Base-by-base conservation (phyloP, 495 filamentous ascomycete species). In the Lophiotrema nucula region DNA sequence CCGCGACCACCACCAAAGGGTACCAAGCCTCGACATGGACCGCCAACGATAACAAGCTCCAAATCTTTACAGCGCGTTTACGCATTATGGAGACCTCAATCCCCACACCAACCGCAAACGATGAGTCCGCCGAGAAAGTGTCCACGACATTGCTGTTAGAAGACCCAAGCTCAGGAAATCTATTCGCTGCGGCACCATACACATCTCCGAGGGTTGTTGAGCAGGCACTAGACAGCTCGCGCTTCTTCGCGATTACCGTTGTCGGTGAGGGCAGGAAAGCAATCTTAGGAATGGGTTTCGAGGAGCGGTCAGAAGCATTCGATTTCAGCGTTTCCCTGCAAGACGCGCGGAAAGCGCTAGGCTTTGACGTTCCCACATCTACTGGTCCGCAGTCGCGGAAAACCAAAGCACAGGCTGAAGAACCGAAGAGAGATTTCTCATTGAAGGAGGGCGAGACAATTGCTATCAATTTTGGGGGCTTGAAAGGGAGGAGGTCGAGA, bases 381-480 rank as follows among this genome's bases (percentile, higher is more conserved):
- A 67, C 23, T 46, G 53, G 69, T 53, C 45, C 64, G 59, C 65
- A 69, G 63, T 47, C 23, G 21, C 37, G 33, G 65, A 50, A 56
- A 63, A 61, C 26, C 13, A 4, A 33, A 55, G 66, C 50, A 49
- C 57, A 59, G 45, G 57, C 22, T 25, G 59, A 72, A 43, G 77
- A 77, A 57, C 75, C 74, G 58, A 88, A 85, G 72, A 79, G 77
- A 51, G 89, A 92, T 67, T 88, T 86, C 59, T 87, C 84, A 53
- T 65, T 93, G 43, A 92, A 92, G 72, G 87, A 89, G 55, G 89
- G 89, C 10, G 85, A 93, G 76, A 92, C 86, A 2, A 92, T 93
- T 47, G 87, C 83, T 35, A 82, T 93, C 43, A 89, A 88, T 69
- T 73, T 91, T 54, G 85, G 82, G 10, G 66, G 66, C 4, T 62